phyloP scores from a whole-genome alignment of 106 monocot species.

The Chionographis japonica region DNA sequence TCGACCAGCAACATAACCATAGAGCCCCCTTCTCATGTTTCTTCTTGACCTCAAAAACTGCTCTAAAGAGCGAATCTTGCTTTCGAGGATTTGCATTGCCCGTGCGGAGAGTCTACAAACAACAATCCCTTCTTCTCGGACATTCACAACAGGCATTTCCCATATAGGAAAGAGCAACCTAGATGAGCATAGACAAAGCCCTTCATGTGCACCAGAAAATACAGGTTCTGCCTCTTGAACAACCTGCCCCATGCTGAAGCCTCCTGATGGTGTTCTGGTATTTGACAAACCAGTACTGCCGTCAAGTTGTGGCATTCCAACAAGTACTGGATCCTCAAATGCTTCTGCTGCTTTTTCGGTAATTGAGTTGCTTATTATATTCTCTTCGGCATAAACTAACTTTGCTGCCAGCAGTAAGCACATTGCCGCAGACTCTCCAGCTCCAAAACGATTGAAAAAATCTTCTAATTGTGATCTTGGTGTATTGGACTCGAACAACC shows the following conservation, averaged over 20 bases:
- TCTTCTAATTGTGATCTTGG: slow-evolving; percentile 65
- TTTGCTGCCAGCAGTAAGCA: slow-evolving; percentile 84
- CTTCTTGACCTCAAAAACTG: slow-evolving; percentile 84
- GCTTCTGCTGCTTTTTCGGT: slow-evolving; percentile 88
- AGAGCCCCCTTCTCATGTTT: slow-evolving; percentile 89
- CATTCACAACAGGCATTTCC: slow-evolving; percentile 76
- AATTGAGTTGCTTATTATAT: slow-evolving; percentile 55
- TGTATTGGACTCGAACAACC: slow-evolving; percentile 69
- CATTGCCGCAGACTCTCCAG: slow-evolving; percentile 95
- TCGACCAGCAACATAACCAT: slow-evolving; percentile 85
- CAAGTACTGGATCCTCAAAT: slow-evolving; percentile 89
- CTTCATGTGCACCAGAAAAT: slow-evolving; percentile 95
- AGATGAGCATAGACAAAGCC: slow-evolving; percentile 90
- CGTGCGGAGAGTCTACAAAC: slow-evolving; percentile 56
- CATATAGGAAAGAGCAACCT: slow-evolving; percentile 91
- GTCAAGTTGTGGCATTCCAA: slow-evolving; percentile 85
- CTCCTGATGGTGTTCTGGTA: slow-evolving; percentile 61
- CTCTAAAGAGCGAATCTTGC: slow-evolving; percentile 77
- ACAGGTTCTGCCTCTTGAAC: slow-evolving; percentile 92
- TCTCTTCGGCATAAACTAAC: slow-evolving; percentile 60
- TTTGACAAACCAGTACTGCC: slow-evolving; percentile 41
- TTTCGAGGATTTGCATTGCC: slow-evolving; percentile 76
- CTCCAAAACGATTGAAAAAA: slow-evolving; percentile 82
- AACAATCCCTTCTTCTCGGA: slow-evolving; percentile 51
- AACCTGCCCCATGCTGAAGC: slow-evolving; percentile 98